Base-by-base conservation (phyloP, 768 basidiomycete species). In the Thelephora ganbajun region DNA sequence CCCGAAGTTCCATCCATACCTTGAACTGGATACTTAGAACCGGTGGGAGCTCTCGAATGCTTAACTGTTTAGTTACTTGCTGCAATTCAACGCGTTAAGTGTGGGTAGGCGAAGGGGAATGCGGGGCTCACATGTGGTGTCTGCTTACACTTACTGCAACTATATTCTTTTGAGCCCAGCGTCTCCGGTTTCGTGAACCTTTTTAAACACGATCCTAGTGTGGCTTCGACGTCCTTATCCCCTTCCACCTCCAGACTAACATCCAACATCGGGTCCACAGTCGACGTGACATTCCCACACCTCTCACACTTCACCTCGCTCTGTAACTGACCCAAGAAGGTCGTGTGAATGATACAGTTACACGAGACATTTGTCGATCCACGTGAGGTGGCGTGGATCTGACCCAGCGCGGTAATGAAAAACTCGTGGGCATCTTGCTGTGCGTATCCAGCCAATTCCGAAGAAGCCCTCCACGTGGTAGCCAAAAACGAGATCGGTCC, bases 11-110 rank as follows among this genome's bases (percentile, higher is more conserved):
- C 19, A 44, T 35, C 30, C 6, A 33, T 50, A 87, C 93, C 74
- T 98, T 98, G 69, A 98, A 83, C 60, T 97, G 94, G 56, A 98
- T 88, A 54, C 85, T 88, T 43, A 98, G 67, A 0, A 94, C 91
- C 0, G 87, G 83, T 0, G 94, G 92, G 6, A 98, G 69, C 54
- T 80, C 83, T 44, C 75, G 77, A 54, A 97, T 80, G 54, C 83
- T 87, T 44, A 97, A 68, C 6, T 87, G 79, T 59, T 93, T 91
- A 53, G 77, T 88, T 0, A 84, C 86, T 54, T 83, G 80, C 75
- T 88, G 60, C 11, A 41, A 22, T 14, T 23, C 20, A 49, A 50
- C 19, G 26, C 50, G 12, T 50, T 39, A 44, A 44, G 42, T 16
- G 44, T 23, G n/a, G 36, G 26, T 42, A 22, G 39, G 16, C 43